A percentile compares a stretch with the other conserved stretches of the same genome.
Conservation (phyloP, 345 rosid species). For the Salix koriyanagi region DNA sequence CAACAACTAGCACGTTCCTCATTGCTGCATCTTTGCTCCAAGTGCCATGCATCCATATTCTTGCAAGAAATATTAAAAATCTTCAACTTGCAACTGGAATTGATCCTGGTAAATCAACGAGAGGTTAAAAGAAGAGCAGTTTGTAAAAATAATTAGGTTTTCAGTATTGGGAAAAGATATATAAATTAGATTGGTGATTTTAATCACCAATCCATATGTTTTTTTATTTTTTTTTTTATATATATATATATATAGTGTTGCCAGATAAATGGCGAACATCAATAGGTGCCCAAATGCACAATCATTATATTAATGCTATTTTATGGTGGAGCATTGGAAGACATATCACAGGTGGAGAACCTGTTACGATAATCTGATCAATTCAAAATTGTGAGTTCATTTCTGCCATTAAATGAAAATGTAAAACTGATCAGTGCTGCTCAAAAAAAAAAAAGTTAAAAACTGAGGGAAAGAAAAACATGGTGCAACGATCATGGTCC, state of each 20-base stretch:
- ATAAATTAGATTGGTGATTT: neutral
- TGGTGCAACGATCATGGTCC: conserved; percentile 8
- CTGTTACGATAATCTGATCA: neutral
- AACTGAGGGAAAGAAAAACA: neutral
- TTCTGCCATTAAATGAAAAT: neutral
- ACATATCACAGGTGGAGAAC: neutral
- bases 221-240: neutral
- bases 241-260: neutral
- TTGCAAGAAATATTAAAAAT: neutral
- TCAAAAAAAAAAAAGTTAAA: neutral
- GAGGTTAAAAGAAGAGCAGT: too few relatives aligned
- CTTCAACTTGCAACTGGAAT: too few relatives aligned
- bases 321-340: neutral
- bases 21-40: too few relatives aligned
- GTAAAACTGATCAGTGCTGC: neutral
- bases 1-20: too few relatives aligned
- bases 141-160: too few relatives aligned
- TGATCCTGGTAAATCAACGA: too few relatives aligned
- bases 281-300: neutral
- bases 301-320: neutral
- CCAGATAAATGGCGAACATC: neutral
- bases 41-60: neutral
- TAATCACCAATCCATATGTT: neutral
- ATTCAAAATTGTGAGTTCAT: neutral
- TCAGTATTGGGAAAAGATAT: neutral